phyloP scores from a whole-genome alignment of 176 grass and related monocot species.

The Eleusine indica region DNA sequence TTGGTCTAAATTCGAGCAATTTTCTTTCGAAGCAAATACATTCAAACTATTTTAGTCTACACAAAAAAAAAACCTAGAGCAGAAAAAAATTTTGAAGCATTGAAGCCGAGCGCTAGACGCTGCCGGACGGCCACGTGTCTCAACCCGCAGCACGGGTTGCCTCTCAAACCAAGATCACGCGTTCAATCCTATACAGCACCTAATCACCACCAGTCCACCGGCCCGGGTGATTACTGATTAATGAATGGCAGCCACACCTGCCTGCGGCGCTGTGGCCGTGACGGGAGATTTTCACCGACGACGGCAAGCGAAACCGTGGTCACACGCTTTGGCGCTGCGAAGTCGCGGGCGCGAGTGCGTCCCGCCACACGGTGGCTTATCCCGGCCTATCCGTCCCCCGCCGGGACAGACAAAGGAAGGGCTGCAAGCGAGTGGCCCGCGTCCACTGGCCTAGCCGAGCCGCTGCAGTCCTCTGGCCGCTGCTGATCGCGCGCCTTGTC shows the following conservation, averaged over 20 bases:
- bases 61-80: not conserved
- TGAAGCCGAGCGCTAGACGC: not conserved
- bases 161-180: slow-evolving; percentile 3
- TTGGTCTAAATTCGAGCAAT: not conserved
- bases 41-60: not conserved
- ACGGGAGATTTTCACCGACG: not conserved
- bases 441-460: slow-evolving; percentile 38
- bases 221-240: not conserved
- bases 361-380: slow-evolving; percentile 56
- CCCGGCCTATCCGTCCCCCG: not conserved
- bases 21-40: too few species aligned
- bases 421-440: slow-evolving; percentile 36
- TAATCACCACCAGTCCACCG: not conserved
- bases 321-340: not conserved
- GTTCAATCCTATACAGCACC: not conserved
- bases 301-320: not conserved
- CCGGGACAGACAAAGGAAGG: slow-evolving; percentile 3
- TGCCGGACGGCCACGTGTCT: not conserved
- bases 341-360: not conserved
- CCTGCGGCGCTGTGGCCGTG: not conserved
- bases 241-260: not conserved
- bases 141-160: slow-evolving; percentile 12
- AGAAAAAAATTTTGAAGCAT: not conserved
- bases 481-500: slow-evolving; percentile 18
- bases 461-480: slow-evolving; percentile 8